Conservation (phyloP, 805 yeast genomes). For the Wickerhamomyces rabaulensis region DNA sequence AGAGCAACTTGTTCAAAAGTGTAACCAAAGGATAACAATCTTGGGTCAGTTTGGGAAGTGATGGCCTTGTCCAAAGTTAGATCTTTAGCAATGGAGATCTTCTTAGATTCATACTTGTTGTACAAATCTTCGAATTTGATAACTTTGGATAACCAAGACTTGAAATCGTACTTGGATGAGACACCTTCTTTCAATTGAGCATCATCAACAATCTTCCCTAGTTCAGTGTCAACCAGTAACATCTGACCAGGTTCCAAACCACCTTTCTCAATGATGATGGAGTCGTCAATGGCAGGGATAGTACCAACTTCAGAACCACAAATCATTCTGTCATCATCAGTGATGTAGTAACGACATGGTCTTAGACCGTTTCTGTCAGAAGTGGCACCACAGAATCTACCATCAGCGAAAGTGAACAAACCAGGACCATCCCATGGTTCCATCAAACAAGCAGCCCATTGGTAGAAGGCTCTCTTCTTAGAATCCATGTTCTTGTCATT, state of each 20-base stretch:
- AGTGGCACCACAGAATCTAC: slow-evolving; percentile 97
- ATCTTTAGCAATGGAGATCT: slow-evolving; percentile 12
- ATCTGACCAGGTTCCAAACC: slow-evolving; percentile 94
- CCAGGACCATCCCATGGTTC: slow-evolving; percentile 99
- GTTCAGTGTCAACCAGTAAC: slow-evolving; percentile 90
- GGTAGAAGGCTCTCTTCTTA: slow-evolving; percentile 89
- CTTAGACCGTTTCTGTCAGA: slow-evolving; percentile 95
- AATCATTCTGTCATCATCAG: slow-evolving; percentile 90
- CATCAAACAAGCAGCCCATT: slow-evolving; percentile 99
- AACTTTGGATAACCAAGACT: slow-evolving; percentile 87
- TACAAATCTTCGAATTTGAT: slow-evolving; percentile 76
- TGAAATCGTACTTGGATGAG: slow-evolving; percentile 82
- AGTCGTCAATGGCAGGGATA: slow-evolving; percentile 73
- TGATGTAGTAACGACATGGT: slow-evolving; percentile 96
- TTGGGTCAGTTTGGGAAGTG: slow-evolving; percentile 68
- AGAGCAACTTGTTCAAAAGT: slow-evolving; percentile 88
- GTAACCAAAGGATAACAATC: slow-evolving; percentile 84
- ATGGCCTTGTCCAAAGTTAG: slow-evolving; percentile 24
- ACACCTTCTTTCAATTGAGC: slow-evolving; percentile 78
- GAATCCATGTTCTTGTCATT: slow-evolving; percentile 84
- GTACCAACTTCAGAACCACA: slow-evolving; percentile 99
- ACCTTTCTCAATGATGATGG: slow-evolving; percentile 81
- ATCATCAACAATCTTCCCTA: slow-evolving; percentile 91
- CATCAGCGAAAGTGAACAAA: slow-evolving; percentile 92
- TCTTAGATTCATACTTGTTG: slow-evolving; percentile 40